Conservation (phyloP, 805 yeast species). For the Sungouiozyma intestinalis region DNA sequence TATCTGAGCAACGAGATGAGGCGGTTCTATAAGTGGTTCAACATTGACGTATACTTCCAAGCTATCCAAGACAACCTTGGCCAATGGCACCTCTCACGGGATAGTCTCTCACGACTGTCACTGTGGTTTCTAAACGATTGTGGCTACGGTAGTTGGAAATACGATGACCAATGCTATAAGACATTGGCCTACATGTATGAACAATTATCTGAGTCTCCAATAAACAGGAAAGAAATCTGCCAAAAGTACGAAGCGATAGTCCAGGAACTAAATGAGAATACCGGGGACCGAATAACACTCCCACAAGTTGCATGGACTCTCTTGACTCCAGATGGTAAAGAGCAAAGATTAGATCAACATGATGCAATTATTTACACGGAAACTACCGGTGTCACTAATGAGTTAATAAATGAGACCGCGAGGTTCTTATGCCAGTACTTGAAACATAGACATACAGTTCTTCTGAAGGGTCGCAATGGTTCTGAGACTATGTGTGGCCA, state of each 20-base stretch:
- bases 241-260: background rate
- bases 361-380: too few relatives aligned
- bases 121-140: background rate
- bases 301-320: background rate
- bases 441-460: background rate
- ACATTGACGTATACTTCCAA: background rate
- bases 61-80: background rate
- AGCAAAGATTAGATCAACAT: background rate
- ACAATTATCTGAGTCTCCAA: background rate
- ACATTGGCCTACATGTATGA: background rate
- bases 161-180: background rate
- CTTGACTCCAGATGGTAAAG: background rate
- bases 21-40: conserved; percentile 1
- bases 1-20: background rate
- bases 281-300: background rate
- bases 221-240: background rate
- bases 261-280: background rate
- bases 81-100: background rate
- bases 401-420: background rate
- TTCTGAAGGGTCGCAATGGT: background rate
- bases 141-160: background rate
- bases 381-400: background rate
- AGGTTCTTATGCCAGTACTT: background rate
- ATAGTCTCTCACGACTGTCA: background rate
- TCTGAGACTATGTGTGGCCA: background rate